Evolutionary conservation across 2,329 filamentous ascomycete genomes (phyloP).

Genomic region (Lojkania enalia): DNA sequence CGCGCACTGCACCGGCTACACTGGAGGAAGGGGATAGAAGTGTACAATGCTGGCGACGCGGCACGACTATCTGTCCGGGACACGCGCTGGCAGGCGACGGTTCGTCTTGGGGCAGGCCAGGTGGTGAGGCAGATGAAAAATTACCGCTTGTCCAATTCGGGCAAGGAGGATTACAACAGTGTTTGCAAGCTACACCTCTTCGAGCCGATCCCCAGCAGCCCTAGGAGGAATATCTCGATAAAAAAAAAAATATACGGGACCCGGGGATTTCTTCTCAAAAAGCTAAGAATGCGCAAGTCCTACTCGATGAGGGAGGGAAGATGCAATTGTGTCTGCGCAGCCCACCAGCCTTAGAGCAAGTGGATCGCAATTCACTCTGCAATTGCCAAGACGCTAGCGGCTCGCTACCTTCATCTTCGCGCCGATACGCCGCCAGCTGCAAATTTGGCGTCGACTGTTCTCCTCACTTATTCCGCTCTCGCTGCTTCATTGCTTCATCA

Average conservation of each 20-base stretch:
- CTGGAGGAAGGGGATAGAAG: background rate
- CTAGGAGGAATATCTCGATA: too few species aligned
- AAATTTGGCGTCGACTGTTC: background rate
- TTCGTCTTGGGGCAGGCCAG: too few species aligned
- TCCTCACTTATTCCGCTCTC: background rate
- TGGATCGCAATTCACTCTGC: background rate
- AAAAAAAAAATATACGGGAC: too few species aligned
- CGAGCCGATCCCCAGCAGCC: too few species aligned
- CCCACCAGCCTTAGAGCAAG: too few species aligned
- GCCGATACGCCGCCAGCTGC: background rate
- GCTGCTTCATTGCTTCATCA: too few species aligned
- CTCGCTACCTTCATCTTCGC: background rate
- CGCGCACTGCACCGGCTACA: background rate
- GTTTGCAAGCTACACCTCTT: too few species aligned
- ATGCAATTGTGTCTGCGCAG: too few species aligned
- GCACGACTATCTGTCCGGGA: background rate
- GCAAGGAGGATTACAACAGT: too few species aligned
- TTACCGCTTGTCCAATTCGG: conserved; percentile 4
- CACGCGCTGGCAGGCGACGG: background rate
- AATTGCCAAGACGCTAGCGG: background rate
- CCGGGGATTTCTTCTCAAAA: too few species aligned
- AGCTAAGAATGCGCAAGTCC: too few species aligned
- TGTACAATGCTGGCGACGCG: background rate
- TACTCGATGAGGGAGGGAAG: too few species aligned
- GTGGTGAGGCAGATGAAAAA: conserved; percentile 9